Conservation (phyloP, 1,284 basidiomycete species). For the Cutaneotrichosporon sp. region DNA sequence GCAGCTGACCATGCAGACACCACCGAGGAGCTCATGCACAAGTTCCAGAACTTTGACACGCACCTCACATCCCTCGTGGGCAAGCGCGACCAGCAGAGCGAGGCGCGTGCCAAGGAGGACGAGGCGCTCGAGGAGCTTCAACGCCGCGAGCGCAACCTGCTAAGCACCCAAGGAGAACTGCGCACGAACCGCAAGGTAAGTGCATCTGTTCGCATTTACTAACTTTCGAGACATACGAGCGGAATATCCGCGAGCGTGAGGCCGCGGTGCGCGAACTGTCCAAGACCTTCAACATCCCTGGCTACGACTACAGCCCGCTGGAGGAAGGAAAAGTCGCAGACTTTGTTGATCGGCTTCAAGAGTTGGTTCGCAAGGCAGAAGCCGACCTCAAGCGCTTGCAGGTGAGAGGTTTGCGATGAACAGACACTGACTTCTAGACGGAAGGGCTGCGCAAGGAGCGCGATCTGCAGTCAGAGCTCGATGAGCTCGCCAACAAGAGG, state of each 20-base stretch:
- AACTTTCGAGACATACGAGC: conserved; percentile 68
- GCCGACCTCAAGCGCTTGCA: conserved; percentile 43
- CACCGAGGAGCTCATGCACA: conserved; percentile 71
- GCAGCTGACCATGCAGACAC: conserved; percentile 61
- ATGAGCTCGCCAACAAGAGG: conserved; percentile 36
- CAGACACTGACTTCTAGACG: conserved; percentile 1
- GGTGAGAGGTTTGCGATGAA: conserved; percentile 11
- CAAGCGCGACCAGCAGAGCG: conserved; percentile 41
- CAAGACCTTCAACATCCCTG: conserved; percentile 69
- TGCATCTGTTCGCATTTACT: background rate
- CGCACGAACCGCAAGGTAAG: conserved; percentile 46
- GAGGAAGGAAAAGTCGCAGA: conserved; percentile 44
- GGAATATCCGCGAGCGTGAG: conserved; percentile 73
- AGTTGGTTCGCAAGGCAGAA: conserved; percentile 42
- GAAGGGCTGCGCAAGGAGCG: conserved; percentile 44
- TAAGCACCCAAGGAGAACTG: conserved; percentile 42
- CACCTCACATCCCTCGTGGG: conserved; percentile 40
- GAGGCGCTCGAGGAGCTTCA: conserved; percentile 39
- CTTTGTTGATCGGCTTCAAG: conserved; percentile 44
- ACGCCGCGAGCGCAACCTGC: conserved; percentile 36
- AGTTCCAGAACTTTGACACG: conserved; percentile 70
- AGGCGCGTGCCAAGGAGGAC: conserved; percentile 42
- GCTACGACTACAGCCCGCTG: conserved; percentile 60
- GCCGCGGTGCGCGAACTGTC: conserved; percentile 70
- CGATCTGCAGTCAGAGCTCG: conserved; percentile 45